phyloP scores from a whole-genome alignment of 192 early-diverging fungal species.

The Backusella tuberculispora region DNA sequence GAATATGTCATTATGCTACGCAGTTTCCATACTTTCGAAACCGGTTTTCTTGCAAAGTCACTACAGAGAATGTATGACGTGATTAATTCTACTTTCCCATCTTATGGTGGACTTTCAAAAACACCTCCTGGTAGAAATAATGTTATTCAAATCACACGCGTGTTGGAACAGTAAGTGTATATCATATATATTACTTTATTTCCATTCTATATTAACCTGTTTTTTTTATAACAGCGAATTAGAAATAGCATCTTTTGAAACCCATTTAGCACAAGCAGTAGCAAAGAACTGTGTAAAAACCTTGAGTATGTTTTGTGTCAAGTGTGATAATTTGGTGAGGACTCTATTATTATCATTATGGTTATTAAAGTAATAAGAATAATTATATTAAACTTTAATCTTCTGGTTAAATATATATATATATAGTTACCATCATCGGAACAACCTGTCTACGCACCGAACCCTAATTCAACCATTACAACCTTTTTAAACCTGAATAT shows the following conservation, averaged over 20 bases:
- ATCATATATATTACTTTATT: not conserved
- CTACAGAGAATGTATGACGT: slow-evolving; percentile 64
- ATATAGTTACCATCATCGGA: slow-evolving; percentile 26
- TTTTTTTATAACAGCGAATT: slow-evolving; percentile 54
- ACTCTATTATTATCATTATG: not conserved
- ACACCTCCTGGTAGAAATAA: slow-evolving; percentile 52
- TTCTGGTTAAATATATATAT: not conserved
- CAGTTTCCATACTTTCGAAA: slow-evolving; percentile 38
- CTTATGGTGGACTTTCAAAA: slow-evolving; percentile 43
- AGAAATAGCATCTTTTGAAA: slow-evolving; percentile 67
- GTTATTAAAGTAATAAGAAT: not conserved
- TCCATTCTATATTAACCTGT: not conserved
- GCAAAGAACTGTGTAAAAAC: slow-evolving; percentile 61
- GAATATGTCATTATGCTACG: slow-evolving; percentile 49
- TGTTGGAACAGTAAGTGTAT: slow-evolving; percentile 55
- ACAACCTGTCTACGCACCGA: slow-evolving; percentile 40
- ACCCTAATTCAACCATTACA: slow-evolving; percentile 28
- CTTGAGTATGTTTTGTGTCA: slow-evolving; percentile 60
- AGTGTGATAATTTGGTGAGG: slow-evolving; percentile 60
- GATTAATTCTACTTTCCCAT: slow-evolving; percentile 63
- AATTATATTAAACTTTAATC: slow-evolving; percentile 32
- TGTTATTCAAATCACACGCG: slow-evolving; percentile 57
- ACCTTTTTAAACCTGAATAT: slow-evolving; percentile 57
- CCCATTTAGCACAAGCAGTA: slow-evolving; percentile 50
- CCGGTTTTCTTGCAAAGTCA: slow-evolving; percentile 58